phyloP scores from a whole-genome alignment of 2,329 filamentous ascomycete genomes.

The Venturia carpophila region DNA sequence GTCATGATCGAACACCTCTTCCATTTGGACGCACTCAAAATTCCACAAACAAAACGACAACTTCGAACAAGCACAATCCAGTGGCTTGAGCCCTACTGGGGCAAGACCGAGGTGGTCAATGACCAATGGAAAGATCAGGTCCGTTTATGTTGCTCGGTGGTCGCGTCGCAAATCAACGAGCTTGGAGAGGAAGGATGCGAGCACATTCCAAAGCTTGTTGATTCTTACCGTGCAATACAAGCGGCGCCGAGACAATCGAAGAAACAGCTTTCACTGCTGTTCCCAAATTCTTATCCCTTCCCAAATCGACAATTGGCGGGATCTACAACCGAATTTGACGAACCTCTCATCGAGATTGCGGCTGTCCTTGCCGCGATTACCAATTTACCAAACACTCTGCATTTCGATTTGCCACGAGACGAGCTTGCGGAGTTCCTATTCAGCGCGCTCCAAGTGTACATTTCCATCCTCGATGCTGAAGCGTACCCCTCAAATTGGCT shows the following conservation, averaged over 20 bases:
- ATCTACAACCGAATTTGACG: slow-evolving; percentile 62
- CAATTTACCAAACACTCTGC: slow-evolving; percentile 63
- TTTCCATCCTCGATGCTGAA: slow-evolving; percentile 81
- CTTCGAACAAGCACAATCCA: slow-evolving; percentile 74
- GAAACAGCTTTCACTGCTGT: slow-evolving; percentile 69
- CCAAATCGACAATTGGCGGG: slow-evolving; percentile 52
- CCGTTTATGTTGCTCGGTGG: slow-evolving; percentile 82
- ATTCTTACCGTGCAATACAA: slow-evolving; percentile 76
- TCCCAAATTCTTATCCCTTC: slow-evolving; percentile 86
- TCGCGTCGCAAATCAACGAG: slow-evolving; percentile 75
- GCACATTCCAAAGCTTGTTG: slow-evolving; percentile 83
- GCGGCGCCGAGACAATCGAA: slow-evolving; percentile 53
- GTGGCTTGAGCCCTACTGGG: slow-evolving; percentile 95
- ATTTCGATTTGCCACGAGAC: slow-evolving; percentile 65
- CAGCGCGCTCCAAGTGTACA: slow-evolving; percentile 73
- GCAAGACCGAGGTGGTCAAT: slow-evolving; percentile 60
- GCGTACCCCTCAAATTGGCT: slow-evolving; percentile 87
- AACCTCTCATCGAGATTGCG: slow-evolving; percentile 80
- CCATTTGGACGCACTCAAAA: slow-evolving; percentile 69
- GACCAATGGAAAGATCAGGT: slow-evolving; percentile 91
- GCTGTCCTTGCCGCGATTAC: slow-evolving; percentile 78
- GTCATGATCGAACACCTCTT: slow-evolving; percentile 89
- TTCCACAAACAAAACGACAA: slow-evolving; percentile 65
- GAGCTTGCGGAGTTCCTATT: slow-evolving; percentile 69
- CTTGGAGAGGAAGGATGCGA: slow-evolving; percentile 75